Percentiles rank a stretch among this genome's conserved stretches.
phyloP scores from a whole-genome alignment of 768 basidiomycete species.

The Psilocybe cubensis region DNA sequence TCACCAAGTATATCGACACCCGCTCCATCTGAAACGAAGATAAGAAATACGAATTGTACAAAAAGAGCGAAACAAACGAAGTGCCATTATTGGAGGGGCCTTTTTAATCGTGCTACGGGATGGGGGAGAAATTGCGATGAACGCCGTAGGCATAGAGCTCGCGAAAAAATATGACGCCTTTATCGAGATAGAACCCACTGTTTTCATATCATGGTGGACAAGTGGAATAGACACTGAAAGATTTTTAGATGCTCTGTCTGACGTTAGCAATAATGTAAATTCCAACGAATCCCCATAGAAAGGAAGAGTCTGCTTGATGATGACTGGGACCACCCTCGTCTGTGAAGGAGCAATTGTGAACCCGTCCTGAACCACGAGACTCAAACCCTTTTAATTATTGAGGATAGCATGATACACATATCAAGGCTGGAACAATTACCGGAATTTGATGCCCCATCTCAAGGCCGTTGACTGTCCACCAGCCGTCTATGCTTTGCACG shows the following conservation, averaged over 20 bases:
- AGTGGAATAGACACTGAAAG: constrained; percentile 47
- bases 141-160: constrained; percentile 56
- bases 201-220: constrained; percentile 41
- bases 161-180: constrained; percentile 63
- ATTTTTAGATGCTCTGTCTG: constrained; percentile 16
- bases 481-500: constrained; percentile 51
- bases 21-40: constrained; percentile 68
- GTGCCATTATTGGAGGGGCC: constrained; percentile 58
- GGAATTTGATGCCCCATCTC: constrained; percentile 13
- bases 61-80: constrained; percentile 51
- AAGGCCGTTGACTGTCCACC: constrained; percentile 54
- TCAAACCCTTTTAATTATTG: constrained; percentile 27
- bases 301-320: constrained; percentile 42
- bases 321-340: constrained; percentile 60
- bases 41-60: not conserved
- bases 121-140: constrained; percentile 65
- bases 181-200: constrained; percentile 39
- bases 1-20: constrained; percentile 70
- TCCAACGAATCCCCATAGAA: constrained; percentile 35
- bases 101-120: constrained; percentile 30
- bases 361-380: constrained; percentile 28
- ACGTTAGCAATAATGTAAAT: constrained; percentile 42
- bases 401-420: too few relatives aligned
- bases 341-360: constrained; percentile 63
- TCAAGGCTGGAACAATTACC: constrained; percentile 12